These are phyloP conservation scores for Suillus hirtellus DNA, from an alignment of 768 basidiomycete species.

Conservation along the genomic window DNA sequence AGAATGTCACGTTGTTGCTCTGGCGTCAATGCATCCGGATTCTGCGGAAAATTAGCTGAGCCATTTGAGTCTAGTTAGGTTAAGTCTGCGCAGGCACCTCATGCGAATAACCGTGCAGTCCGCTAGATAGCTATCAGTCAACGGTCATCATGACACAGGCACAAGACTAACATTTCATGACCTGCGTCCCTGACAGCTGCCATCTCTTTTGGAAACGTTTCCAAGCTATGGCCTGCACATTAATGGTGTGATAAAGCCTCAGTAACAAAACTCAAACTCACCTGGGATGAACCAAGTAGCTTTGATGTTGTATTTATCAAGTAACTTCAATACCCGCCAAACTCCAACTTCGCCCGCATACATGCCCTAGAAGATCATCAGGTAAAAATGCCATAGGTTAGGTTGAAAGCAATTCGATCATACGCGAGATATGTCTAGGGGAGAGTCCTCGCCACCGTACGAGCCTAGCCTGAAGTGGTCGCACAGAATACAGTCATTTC, in stretches of 20 bases:
- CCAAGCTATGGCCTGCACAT: conserved; percentile 57
- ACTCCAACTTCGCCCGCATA: conserved; percentile 73
- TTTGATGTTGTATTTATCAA: conserved; percentile 60
- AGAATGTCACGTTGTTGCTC: conserved; percentile 70
- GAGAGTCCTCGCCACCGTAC: conserved; percentile 67
- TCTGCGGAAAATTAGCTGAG: conserved; percentile 34
- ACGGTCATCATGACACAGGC: background rate
- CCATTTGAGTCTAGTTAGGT: conserved; percentile 1
- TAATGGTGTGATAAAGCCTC: conserved; percentile 2
- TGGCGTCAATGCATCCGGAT: conserved; percentile 54
- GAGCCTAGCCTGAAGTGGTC: conserved; percentile 53
- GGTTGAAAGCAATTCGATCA: conserved; percentile 5
- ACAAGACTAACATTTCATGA: conserved; percentile 54
- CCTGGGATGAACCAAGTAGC: conserved; percentile 78
- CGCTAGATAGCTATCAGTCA: conserved; percentile 31
- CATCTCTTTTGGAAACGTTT: conserved; percentile 69
- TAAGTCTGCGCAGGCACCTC: conserved; percentile 38
- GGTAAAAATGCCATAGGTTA: background rate
- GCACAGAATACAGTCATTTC: background rate
- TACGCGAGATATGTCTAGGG: conserved; percentile 63
- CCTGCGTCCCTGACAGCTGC: conserved; percentile 65
- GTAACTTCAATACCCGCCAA: conserved; percentile 64
- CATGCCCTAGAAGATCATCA: conserved; percentile 43
- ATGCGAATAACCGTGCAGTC: conserved; percentile 68
- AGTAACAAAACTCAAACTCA: conserved; percentile 18